Evolutionary conservation across 176 grass and related monocot genomes (phyloP), one percentile per base, ranked within the genome.

Genomic region (Puya raimondii): DNA sequence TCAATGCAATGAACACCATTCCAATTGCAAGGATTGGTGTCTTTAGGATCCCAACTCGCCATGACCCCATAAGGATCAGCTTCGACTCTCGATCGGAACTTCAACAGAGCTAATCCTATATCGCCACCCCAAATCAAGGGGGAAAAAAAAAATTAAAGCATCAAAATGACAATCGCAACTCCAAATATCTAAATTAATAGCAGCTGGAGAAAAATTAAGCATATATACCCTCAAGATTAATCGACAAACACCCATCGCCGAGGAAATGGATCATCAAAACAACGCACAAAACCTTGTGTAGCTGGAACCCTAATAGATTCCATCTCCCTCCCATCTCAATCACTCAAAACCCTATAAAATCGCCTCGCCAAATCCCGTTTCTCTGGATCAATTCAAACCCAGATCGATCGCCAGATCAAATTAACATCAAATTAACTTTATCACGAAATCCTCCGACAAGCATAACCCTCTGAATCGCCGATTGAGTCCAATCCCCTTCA

Each of bases 141-240:
- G 5, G 48, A 68, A 11, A 71, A 22, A 49, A 59, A 68, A 22
- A 23, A 52, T 51, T 11, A 63, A 56, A 65, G 17, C 25, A 72
- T 65, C 13, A 67, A 18, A 56, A 67, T 21, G 18, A 11, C 29
- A 76, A 66, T n/a, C 21, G 59, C 64, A 67, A 26, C 50, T 57
- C 9, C 11, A 48, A 6, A 48, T 29, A 58, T 29, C 13, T 65
- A 12, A 18, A n/a, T 27, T 10, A 15, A 78, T 51, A 22, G n/a
- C 16, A 56, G n/a, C 53, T 57, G 13, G 53, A 13, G 8, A 57
- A 13, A 57, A 9, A 17, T 57, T 16, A 57, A 9, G 21, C 21
- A 16, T 61, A 61, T 18, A 16, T 81, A 99, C 95, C 95, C 84
- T 99, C 95, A 50, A 76, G 78, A 78, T 93, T 99, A 52, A 93